These are phyloP conservation scores for Vitis hybrid DNA, from an alignment of 177 flowering plant species.

Conservation along the genomic window DNA sequence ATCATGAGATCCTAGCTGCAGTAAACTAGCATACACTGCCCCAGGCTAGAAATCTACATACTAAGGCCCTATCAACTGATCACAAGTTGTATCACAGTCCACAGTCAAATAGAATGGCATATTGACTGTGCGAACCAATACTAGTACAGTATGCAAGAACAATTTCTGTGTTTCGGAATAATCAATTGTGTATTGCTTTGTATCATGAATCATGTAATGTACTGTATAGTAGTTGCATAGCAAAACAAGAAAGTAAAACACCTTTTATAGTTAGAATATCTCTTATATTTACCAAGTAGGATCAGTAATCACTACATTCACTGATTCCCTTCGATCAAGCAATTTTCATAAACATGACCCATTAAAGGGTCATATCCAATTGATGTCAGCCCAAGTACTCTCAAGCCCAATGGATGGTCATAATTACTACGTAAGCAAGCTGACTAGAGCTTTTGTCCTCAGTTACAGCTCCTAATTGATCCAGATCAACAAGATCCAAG, in stretches of 20 bases:
- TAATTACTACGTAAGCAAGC: no score
- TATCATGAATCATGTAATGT: no score
- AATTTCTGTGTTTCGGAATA: no score
- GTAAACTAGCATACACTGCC: no score
- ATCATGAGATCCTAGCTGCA: neutral
- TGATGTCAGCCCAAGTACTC: neutral
- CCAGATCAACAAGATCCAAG: no score
- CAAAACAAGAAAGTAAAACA: neutral
- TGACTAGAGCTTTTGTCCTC: no score
- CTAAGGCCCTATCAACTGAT: neutral
- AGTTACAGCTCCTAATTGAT: no score
- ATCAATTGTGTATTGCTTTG: no score
- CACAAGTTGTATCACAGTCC: neutral
- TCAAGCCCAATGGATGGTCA: neutral
- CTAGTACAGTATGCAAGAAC: no score
- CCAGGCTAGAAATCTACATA: no score
- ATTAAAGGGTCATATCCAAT: neutral
- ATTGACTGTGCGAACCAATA: neutral
- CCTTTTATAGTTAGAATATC: neutral
- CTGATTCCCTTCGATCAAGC: neutral
- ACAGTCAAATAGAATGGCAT: neutral
- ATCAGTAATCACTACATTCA: neutral
- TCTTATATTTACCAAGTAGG: neutral
- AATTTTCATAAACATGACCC: neutral
- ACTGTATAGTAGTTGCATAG: no score